Conservation (phyloP, 257 asterid species). For the Rubia yunnanensis region DNA sequence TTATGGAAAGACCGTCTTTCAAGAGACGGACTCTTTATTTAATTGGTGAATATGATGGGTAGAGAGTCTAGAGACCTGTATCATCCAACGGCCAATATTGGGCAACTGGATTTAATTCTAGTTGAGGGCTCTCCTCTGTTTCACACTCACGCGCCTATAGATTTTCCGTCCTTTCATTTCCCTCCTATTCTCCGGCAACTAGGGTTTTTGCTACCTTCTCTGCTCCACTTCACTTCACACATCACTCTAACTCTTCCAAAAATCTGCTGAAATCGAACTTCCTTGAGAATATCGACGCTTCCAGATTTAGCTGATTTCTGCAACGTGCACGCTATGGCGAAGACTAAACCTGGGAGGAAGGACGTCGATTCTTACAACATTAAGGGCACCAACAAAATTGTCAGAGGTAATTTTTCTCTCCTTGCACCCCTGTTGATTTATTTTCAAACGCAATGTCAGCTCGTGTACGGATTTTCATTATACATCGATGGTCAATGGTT, state of each 20-base stretch:
- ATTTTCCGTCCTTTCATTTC: neutral
- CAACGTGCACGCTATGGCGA: constrained; percentile 47
- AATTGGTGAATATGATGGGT: too few relatives aligned
- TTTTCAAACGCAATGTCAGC: neutral
- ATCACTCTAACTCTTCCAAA: neutral
- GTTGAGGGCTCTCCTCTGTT: neutral
- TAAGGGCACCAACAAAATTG: constrained; percentile 87
- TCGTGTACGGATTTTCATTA: neutral
- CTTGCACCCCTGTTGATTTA: neutral
- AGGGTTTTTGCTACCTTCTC: constrained; percentile 17
- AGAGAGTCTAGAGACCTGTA: neutral
- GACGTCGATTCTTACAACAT: constrained; percentile 80
- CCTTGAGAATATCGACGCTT: neutral
- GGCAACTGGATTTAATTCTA: neutral
- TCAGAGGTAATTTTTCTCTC: constrained; percentile 38
- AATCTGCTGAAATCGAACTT: too few relatives aligned
- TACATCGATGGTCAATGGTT: neutral
- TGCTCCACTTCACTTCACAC: neutral
- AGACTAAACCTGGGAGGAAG: constrained; percentile 94
- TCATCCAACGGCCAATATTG: neutral
- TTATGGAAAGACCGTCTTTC: too few relatives aligned
- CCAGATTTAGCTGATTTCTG: neutral
- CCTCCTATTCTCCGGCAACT: constrained; percentile 8
- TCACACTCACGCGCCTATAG: neutral
- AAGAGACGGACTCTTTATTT: too few relatives aligned